Evolutionary conservation across 2,329 filamentous ascomycete species (phyloP).

Genomic region (Colletotrichum brevisporum): DNA sequence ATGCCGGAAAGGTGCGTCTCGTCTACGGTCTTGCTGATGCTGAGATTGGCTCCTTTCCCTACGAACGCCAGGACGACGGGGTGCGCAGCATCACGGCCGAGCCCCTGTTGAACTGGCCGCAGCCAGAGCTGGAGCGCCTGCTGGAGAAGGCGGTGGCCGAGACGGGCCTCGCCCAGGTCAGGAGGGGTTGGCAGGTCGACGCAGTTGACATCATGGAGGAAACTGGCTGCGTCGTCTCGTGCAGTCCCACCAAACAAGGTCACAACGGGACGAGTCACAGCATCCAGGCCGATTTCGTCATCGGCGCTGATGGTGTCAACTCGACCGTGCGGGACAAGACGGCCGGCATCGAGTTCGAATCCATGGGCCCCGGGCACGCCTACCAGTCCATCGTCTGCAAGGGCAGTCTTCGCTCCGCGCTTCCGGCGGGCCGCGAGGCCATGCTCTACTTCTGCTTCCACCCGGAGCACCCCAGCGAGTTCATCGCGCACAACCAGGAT

Average conservation of each 20-base stretch:
- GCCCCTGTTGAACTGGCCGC: slow-evolving; percentile 32
- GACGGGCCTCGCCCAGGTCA: slow-evolving; percentile 14
- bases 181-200: slow-evolving; percentile 32
- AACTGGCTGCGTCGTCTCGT: slow-evolving; percentile 30
- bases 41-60: slow-evolving; percentile 34
- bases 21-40: slow-evolving; percentile 32
- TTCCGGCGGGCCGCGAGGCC: slow-evolving; percentile 26
- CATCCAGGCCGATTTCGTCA: slow-evolving; percentile 29
- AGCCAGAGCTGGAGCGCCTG: slow-evolving; percentile 25
- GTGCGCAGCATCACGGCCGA: slow-evolving; percentile 35
- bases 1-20: slow-evolving; percentile 33
- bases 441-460: slow-evolving; percentile 38
- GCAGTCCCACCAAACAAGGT: not conserved
- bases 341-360: slow-evolving; percentile 23
- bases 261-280: not conserved
- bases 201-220: slow-evolving; percentile 4
- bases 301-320: slow-evolving; percentile 31
- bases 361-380: slow-evolving; percentile 22
- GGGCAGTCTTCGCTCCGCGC: slow-evolving; percentile 30
- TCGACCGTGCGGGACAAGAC: slow-evolving; percentile 27
- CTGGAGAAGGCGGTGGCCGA: slow-evolving; percentile 18
- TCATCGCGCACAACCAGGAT: slow-evolving; percentile 31
- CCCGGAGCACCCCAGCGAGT: slow-evolving; percentile 32
- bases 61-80: slow-evolving; percentile 36
- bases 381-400: slow-evolving; percentile 32